A percentile compares a stretch with the other conserved stretches of the same genome.
These are phyloP conservation scores for Melanopsichium pennsylvanicum DNA, from an alignment of 1,284 basidiomycete species.

Conservation along the genomic window DNA sequence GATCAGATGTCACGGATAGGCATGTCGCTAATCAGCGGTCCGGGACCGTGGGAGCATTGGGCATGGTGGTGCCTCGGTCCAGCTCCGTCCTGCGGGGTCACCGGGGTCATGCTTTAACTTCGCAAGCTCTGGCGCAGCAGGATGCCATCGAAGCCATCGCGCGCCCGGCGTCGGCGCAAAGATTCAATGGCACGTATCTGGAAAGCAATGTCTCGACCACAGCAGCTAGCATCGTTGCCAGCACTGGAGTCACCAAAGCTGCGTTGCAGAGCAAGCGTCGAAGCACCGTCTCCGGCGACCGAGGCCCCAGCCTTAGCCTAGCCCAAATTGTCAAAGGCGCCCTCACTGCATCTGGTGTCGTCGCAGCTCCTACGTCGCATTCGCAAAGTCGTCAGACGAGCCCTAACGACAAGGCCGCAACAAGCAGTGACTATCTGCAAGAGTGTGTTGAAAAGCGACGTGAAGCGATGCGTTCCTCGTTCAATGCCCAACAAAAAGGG, in stretches of 20 bases:
- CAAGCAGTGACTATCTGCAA: slow-evolving; percentile 38
- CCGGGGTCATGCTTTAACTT: slow-evolving; percentile 19
- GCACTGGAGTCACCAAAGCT: slow-evolving; percentile 30
- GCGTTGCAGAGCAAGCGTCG: slow-evolving; percentile 45
- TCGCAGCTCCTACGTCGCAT: slow-evolving; percentile 15
- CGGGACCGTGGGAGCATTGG: slow-evolving; percentile 27
- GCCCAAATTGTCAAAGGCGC: slow-evolving; percentile 47
- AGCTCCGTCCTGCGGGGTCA: slow-evolving; percentile 19
- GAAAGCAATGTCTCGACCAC: slow-evolving; percentile 29
- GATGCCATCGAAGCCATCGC: slow-evolving; percentile 20
- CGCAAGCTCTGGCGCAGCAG: slow-evolving; percentile 31
- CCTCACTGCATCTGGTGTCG: slow-evolving; percentile 38
- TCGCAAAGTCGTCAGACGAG: slow-evolving; percentile 25
- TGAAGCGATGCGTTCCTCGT: slow-evolving; percentile 48
- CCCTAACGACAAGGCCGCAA: slow-evolving; percentile 20
- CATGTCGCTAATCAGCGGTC: slow-evolving; percentile 25
- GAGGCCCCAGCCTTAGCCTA: slow-evolving; percentile 33
- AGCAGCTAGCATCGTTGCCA: slow-evolving; percentile 28
- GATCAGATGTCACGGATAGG: slow-evolving; percentile 1
- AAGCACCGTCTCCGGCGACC: slow-evolving; percentile 45
- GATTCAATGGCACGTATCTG: slow-evolving; percentile 23
- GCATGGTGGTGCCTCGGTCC: slow-evolving; percentile 16
- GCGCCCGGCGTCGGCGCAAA: slow-evolving; percentile 36
- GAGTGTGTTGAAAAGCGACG: slow-evolving; percentile 46
- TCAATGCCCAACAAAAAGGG: slow-evolving; percentile 52